phyloP scores from a whole-genome alignment of 2,329 filamentous ascomycete genomes.

The Sordariomycetes sp. region DNA sequence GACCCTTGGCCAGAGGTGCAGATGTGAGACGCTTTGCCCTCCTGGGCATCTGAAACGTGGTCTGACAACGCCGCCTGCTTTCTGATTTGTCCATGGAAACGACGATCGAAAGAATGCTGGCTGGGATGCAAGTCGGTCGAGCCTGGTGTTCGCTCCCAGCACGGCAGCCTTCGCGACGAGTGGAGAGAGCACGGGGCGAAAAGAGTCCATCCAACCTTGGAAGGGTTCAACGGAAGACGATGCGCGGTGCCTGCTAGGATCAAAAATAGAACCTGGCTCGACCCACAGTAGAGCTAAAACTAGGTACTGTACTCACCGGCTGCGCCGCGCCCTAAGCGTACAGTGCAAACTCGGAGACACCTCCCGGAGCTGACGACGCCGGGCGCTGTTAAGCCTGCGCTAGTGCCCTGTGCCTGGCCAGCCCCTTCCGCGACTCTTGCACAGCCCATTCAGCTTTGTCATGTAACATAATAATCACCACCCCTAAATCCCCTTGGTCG shows the following conservation, averaged over 20 bases:
- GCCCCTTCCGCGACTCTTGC: not conserved
- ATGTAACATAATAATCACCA: not conserved
- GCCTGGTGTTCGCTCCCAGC: not conserved
- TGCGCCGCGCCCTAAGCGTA: not conserved
- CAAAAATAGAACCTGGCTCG: not conserved
- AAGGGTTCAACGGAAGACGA: not conserved
- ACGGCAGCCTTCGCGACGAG: not conserved
- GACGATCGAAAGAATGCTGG: not conserved
- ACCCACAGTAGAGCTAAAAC: not conserved
- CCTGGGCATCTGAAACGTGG: not conserved
- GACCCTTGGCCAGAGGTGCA: not conserved
- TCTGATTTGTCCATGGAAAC: not conserved
- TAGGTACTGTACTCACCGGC: not conserved
- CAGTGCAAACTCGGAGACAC: not conserved
- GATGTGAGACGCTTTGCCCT: not conserved
- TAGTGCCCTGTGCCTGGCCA: not conserved
- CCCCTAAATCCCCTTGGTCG: not conserved
- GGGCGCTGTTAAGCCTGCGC: not conserved
- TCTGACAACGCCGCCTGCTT: not conserved
- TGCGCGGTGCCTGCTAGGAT: not conserved
- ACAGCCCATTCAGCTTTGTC: not conserved
- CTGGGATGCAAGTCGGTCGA: not conserved
- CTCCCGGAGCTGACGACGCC: not conserved
- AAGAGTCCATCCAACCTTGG: not conserved
- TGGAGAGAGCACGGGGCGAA: not conserved